A percentile compares a stretch with the other conserved stretches of the same genome.
Evolutionary conservation across 495 filamentous ascomycete species (phyloP).

Genomic region (Evernia prunastri): DNA sequence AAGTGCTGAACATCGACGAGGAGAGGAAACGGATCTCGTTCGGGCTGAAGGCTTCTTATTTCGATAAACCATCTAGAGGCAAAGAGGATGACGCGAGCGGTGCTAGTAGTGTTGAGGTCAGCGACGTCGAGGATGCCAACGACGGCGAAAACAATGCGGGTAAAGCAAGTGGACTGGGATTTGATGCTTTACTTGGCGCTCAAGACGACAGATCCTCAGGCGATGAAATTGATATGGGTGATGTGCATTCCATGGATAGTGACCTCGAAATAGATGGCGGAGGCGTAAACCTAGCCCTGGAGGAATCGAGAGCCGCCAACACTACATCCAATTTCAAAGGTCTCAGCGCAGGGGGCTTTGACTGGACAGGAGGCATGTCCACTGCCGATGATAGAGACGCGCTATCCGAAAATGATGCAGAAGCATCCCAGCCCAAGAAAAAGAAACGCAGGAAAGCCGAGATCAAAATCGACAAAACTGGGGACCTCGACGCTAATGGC

Average conservation of each 20-base stretch:
- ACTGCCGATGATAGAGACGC: conserved; percentile 42
- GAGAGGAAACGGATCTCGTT: conserved; percentile 73
- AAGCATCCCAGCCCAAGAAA: conserved; percentile 53
- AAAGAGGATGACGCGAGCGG: conserved; percentile 23
- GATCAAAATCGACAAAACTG: conserved; percentile 80
- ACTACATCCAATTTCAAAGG: conserved; percentile 38
- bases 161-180: background rate
- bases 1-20: conserved; percentile 68
- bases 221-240: conserved; percentile 4
- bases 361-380: conserved; percentile 66
- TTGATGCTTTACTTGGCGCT: conserved; percentile 1
- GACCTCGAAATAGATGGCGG: conserved; percentile 9
- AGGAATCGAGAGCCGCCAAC: background rate
- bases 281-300: background rate
- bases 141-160: background rate
- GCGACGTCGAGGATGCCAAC: conserved; percentile 38
- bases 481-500: conserved; percentile 80
- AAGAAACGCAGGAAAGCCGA: conserved; percentile 73
- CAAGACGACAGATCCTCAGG: background rate
- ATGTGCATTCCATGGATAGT: conserved; percentile 2
- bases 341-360: conserved; percentile 73
- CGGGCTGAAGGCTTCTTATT: conserved; percentile 87
- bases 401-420: conserved; percentile 31
- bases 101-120: conserved; percentile 44
- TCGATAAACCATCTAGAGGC: conserved; percentile 35